Percentiles rank a stretch among this genome's conserved stretches.
Conservation (phyloP, 495 filamentous ascomycete species). For the Daldinia grandis region DNA sequence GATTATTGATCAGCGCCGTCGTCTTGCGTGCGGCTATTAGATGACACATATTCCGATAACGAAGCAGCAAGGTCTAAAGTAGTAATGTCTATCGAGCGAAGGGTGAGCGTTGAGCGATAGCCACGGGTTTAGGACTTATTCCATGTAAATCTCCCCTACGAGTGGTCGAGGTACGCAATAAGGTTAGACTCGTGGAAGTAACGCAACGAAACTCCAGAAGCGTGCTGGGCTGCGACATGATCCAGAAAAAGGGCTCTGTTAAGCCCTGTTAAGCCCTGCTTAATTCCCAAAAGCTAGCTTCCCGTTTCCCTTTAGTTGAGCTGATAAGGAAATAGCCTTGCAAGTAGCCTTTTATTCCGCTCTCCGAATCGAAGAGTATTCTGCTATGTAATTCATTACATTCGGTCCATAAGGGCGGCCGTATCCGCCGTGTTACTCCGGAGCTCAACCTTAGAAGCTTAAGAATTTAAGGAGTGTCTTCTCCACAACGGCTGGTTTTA, state of each 20-base stretch:
- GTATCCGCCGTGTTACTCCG: conserved; percentile 1
- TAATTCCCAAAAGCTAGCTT: background rate
- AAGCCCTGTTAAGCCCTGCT: background rate
- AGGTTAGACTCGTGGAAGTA: conserved; percentile 13
- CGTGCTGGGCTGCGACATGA: conserved; percentile 29
- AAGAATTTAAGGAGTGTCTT: background rate
- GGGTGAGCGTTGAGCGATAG: conserved; percentile 2
- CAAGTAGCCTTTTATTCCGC: background rate
- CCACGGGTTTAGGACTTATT: conserved; percentile 12
- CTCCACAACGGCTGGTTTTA: background rate
- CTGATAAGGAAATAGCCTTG: background rate
- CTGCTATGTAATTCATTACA: background rate
- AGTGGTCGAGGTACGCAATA: conserved; percentile 39
- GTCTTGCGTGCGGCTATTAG: background rate
- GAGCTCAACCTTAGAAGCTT: background rate
- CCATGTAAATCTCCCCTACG: background rate
- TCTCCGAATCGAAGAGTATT: background rate
- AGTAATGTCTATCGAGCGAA: conserved; percentile 12
- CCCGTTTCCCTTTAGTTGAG: background rate
- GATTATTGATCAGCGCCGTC: background rate
- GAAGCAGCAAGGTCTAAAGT: background rate
- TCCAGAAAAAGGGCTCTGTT: conserved; percentile 13
- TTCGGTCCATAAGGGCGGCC: background rate
- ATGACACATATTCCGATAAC: background rate
- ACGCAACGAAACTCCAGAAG: conserved; percentile 26